phyloP scores from a whole-genome alignment of 768 basidiomycete species.

The Lactarius hatsudake region DNA sequence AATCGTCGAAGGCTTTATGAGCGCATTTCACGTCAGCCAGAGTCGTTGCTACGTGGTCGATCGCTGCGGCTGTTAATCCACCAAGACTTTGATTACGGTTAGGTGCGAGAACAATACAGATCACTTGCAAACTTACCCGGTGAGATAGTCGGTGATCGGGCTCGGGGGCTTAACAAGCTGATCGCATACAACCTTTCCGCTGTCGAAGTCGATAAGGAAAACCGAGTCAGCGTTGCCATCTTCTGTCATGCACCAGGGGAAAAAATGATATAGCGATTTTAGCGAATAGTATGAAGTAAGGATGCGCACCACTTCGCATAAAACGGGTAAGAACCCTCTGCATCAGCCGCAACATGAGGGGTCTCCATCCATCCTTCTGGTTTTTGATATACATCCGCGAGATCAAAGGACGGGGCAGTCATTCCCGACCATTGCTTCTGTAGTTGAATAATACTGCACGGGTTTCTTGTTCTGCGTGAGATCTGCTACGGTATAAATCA shows the following conservation, averaged over 20 bases:
- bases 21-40: constrained; percentile 48
- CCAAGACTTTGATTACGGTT: background rate
- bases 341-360: constrained; percentile 14
- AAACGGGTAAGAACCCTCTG: constrained; percentile 40
- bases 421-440: constrained; percentile 90
- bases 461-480: constrained; percentile 59
- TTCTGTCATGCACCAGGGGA: no score
- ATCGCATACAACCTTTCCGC: constrained; percentile 65
- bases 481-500: constrained; percentile 45
- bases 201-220: constrained; percentile 50
- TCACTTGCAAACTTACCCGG: constrained; percentile 51
- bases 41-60: constrained; percentile 62
- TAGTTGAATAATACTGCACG: constrained; percentile 64
- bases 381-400: no score
- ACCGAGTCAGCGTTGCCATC: no score
- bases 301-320: constrained; percentile 89
- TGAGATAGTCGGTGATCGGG: constrained; percentile 89
- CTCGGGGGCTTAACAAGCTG: constrained; percentile 84
- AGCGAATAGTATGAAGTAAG: background rate
- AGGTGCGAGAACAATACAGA: background rate
- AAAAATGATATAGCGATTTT: background rate
- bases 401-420: constrained; percentile 29
- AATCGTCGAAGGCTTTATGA: constrained; percentile 70
- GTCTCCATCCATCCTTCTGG: no score
- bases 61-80: constrained; percentile 78